Evolutionary conservation across 306 rosid genomes (phyloP), one percentile per base, ranked within the genome.

Genomic region (Echinosophora koreensis): DNA sequence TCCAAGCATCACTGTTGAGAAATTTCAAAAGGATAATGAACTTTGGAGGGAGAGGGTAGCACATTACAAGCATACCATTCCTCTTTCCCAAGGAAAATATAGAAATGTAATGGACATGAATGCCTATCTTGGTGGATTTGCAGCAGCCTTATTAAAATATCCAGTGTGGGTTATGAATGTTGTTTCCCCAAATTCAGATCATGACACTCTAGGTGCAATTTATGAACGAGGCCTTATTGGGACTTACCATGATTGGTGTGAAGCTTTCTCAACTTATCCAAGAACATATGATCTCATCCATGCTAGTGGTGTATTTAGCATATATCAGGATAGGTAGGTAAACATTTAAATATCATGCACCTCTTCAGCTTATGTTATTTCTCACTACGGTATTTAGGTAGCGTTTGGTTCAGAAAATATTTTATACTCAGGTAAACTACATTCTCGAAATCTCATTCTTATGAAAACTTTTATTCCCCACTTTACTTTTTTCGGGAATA

Each of bases 91-190:
- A 51, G 97, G 96, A 55, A 81, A 84, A 30, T 92, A 88, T 58
- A 75, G 99, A 54, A 96, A 96, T 75, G 54, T 92, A 11, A 91
- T 92, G 82, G 99, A 96, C 84, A 96, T 92, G 99, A 92, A 92
- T 81, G 97, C 99, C 60, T 28, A 86, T 77, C 89, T 96, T 2
- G 98, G 99, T 41, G 97, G 99, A 8, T 90, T 95, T 51, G 91
- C 99, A 18, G 97, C 91, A 4, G 87, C 94, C 6, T 7, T 89
- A 78, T 0, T 66, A 5, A 89, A 88, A 74, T 89, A 78, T 73
- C 96, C 96, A 0, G 96, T 91, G 15, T 91, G 99, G 99, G 96
- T 95, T 44, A 95, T 95, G 97, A 92, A 95, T 77, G 92, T 90
- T 58, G 89, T 92, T 50, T 97, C 96, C 0, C 83, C 92, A 35